Percentiles rank a stretch among this genome's conserved stretches.
These are phyloP conservation scores for Schizopora paradoxa DNA, from an alignment of 1,284 basidiomycete genomes.

Conservation along the genomic window DNA sequence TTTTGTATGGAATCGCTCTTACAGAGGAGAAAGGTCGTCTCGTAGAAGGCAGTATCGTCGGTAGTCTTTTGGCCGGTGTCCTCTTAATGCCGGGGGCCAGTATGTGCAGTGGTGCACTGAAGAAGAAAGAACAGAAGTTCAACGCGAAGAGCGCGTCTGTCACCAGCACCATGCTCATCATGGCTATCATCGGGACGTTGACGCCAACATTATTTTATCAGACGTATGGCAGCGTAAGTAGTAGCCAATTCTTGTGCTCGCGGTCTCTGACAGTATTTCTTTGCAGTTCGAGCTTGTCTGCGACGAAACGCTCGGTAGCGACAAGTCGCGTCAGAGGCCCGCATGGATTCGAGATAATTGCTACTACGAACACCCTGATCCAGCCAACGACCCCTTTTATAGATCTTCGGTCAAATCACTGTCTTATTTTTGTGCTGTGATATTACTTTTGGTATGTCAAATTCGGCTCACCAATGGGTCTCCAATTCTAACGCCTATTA, in stretches of 20 bases:
- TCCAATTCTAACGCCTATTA: not conserved
- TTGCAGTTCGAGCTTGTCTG: slow-evolving; percentile 88
- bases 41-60: slow-evolving; percentile 96
- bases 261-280: slow-evolving; percentile 15
- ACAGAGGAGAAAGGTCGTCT: slow-evolving; percentile 87
- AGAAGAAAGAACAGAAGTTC: slow-evolving; percentile 94
- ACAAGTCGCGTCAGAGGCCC: slow-evolving; percentile 28
- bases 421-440: slow-evolving; percentile 91
- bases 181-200: slow-evolving; percentile 97
- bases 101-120: slow-evolving; percentile 93
- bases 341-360: slow-evolving; percentile 90
- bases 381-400: slow-evolving; percentile 93
- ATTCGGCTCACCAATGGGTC: too few species aligned
- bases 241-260: slow-evolving; percentile 3
- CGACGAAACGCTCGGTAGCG: slow-evolving; percentile 48
- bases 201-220: slow-evolving; percentile 98
- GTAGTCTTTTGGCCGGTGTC: slow-evolving; percentile 91
- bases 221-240: slow-evolving; percentile 91
- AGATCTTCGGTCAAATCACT: slow-evolving; percentile 89
- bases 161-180: slow-evolving; percentile 99
- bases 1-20: slow-evolving; percentile 89
- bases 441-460: slow-evolving; percentile 83
- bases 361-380: slow-evolving; percentile 93
- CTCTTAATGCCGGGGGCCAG: slow-evolving; percentile 95
- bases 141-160: slow-evolving; percentile 98